These are phyloP conservation scores for Leccinum obscurum DNA, from an alignment of 768 basidiomycete genomes.

Conservation along the genomic window DNA sequence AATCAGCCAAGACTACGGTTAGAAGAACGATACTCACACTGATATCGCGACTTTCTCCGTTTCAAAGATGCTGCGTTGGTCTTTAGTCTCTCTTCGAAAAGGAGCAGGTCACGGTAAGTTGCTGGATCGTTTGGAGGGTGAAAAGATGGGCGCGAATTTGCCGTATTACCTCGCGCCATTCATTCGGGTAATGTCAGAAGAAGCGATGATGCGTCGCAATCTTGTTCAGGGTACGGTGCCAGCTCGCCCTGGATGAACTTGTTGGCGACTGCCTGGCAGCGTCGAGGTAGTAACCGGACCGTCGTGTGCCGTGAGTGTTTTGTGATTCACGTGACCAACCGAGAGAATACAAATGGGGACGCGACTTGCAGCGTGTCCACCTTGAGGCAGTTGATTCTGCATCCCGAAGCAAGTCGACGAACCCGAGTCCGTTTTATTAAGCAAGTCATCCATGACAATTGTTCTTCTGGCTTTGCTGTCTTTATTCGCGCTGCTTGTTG, in stretches of 20 bases:
- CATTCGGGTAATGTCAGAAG: conserved; percentile 3
- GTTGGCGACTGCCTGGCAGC: not conserved
- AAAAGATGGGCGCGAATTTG: conserved; percentile 39
- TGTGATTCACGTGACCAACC: conserved; percentile 24
- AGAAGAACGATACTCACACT: conserved; percentile 50
- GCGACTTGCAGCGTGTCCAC: conserved; percentile 23
- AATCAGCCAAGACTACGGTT: conserved; percentile 19
- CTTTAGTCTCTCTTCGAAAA: conserved; percentile 97
- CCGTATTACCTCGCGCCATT: conserved; percentile 27
- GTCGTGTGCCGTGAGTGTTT: conserved; percentile 5
- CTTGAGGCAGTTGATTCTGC: conserved; percentile 28
- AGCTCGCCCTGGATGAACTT: not conserved
- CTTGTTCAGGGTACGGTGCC: not conserved
- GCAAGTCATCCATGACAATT: conserved; percentile 34
- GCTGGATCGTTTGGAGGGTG: conserved; percentile 71
- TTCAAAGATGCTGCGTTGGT: conserved; percentile 83
- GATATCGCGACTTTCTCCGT: conserved; percentile 78
- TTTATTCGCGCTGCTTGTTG: conserved; percentile 46
- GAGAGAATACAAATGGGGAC: conserved; percentile 22
- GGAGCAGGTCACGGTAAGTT: conserved; percentile 83
- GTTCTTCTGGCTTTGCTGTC: conserved; percentile 39
- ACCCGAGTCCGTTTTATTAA: conserved; percentile 1
- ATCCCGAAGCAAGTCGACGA: conserved; percentile 13
- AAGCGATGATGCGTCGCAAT: not conserved
- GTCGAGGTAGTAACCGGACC: conserved; percentile 9